Conservation (phyloP, 2,329 filamentous ascomycete genomes). For the Chaetothyriales sp. region DNA sequence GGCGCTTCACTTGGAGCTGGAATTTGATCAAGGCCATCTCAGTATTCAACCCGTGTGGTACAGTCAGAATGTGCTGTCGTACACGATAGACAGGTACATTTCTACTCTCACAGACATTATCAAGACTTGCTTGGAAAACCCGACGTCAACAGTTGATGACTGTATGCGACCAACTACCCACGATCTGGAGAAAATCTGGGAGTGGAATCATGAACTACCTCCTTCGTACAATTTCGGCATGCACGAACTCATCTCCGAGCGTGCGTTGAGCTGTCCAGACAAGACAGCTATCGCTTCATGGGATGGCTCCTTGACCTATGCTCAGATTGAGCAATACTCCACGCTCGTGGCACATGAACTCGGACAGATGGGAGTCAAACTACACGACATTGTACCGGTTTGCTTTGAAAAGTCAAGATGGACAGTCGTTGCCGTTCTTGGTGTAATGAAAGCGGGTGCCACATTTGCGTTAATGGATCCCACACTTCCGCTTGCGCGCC, state of each 20-base stretch:
- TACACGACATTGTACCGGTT: conserved; percentile 26
- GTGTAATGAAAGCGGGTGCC: conserved; percentile 28
- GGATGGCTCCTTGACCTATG: conserved; percentile 27
- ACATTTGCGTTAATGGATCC: conserved; percentile 30
- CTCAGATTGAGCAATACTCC: conserved; percentile 22
- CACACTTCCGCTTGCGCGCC: conserved; percentile 24
- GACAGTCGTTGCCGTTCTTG: conserved; percentile 28
- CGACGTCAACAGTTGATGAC: conserved; percentile 20
- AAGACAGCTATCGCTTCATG: conserved; percentile 23
- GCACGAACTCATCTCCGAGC: conserved; percentile 9
- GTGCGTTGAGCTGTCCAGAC: conserved; percentile 4
- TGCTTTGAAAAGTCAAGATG: conserved; percentile 32
- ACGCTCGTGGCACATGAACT: conserved; percentile 25
- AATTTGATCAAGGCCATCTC: conserved; percentile 18
- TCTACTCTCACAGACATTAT: conserved; percentile 30
- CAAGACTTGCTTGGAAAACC: conserved; percentile 21
- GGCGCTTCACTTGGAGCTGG: conserved; percentile 22
- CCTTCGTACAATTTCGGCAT: conserved; percentile 11
- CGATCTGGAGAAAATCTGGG: conserved; percentile 16
- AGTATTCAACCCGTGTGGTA: conserved; percentile 30
- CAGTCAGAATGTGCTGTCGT: conserved; percentile 26
- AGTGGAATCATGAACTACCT: conserved; percentile 16
- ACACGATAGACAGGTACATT: conserved; percentile 30
- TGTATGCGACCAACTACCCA: conserved; percentile 20
- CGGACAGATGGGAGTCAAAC: conserved; percentile 24